phyloP scores from a whole-genome alignment of 495 filamentous ascomycete genomes.

The Xylaria sp. region DNA sequence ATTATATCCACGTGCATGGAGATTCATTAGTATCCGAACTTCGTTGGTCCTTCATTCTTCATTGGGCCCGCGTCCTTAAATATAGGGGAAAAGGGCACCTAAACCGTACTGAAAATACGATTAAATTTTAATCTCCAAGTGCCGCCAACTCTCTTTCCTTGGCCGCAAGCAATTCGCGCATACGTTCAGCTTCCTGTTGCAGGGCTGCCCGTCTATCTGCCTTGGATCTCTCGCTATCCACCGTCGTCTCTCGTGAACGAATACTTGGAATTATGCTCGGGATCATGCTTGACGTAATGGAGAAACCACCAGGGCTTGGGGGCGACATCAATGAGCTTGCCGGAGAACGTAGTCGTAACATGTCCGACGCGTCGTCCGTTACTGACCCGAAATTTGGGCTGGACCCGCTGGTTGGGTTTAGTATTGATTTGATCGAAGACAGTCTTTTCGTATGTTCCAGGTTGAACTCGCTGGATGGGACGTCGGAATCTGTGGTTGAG shows the following conservation, averaged over 20 bases:
- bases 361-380: constrained; percentile 34
- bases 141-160: constrained; percentile 83
- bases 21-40: neutral
- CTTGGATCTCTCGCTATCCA: constrained; percentile 61
- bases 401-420: constrained; percentile 63
- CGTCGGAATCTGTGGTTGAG: constrained; percentile 60
- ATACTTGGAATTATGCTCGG: constrained; percentile 39
- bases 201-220: constrained; percentile 70
- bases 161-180: constrained; percentile 74
- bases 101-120: neutral
- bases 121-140: constrained; percentile 49
- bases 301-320: constrained; percentile 47
- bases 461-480: constrained; percentile 34
- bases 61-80: neutral
- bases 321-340: constrained; percentile 40
- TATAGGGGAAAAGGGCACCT: neutral
- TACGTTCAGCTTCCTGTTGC: constrained; percentile 75
- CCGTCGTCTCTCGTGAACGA: constrained; percentile 49
- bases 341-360: constrained; percentile 46
- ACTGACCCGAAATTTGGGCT: constrained; percentile 28
- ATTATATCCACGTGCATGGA: neutral
- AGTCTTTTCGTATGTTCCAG: constrained; percentile 62
- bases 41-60: neutral
- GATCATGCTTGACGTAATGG: constrained; percentile 39
- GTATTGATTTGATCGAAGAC: constrained; percentile 80